Conservation (phyloP, 2,329 filamentous ascomycete genomes). For the Sarocladiaceae sp. region DNA sequence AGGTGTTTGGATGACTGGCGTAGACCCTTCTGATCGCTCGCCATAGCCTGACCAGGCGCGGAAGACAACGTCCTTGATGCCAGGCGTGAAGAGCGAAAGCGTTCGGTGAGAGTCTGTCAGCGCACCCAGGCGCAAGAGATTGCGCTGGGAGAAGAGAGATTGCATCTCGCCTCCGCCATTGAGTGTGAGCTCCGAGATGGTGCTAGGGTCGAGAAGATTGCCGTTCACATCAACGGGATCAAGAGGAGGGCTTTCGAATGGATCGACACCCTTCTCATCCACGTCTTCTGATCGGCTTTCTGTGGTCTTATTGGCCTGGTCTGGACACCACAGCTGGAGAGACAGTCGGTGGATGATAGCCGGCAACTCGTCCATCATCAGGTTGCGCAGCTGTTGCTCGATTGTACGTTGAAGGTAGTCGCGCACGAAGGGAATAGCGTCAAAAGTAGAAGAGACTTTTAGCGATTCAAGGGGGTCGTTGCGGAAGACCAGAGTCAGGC, state of each 20-base stretch:
- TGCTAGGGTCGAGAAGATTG: slow-evolving; percentile 66
- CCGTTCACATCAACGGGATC: slow-evolving; percentile 78
- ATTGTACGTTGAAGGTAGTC: slow-evolving; percentile 96
- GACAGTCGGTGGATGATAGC: slow-evolving; percentile 94
- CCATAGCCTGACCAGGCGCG: slow-evolving; percentile 81
- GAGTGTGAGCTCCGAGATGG: slow-evolving; percentile 70
- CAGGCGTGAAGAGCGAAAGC: slow-evolving; percentile 82
- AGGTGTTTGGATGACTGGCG: slow-evolving; percentile 40
- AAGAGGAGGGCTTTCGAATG: slow-evolving; percentile 72
- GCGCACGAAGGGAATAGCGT: slow-evolving; percentile 96
- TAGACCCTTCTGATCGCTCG: slow-evolving; percentile 59
- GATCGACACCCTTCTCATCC: slow-evolving; percentile 62
- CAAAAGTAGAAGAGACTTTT: slow-evolving; percentile 97
- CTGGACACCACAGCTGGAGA: slow-evolving; percentile 80
- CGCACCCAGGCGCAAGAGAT: slow-evolving; percentile 73
- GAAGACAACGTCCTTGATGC: slow-evolving; percentile 85
- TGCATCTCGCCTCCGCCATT: slow-evolving; percentile 78
- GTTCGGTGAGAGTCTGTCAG: slow-evolving; percentile 86
- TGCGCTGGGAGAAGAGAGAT: slow-evolving; percentile 92
- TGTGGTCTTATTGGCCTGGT: slow-evolving; percentile 53
- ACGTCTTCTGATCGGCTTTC: slow-evolving; percentile 41
- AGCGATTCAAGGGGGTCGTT: slow-evolving; percentile 97
- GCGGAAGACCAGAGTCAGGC: slow-evolving; percentile 90
- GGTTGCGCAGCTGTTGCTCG: slow-evolving; percentile 80
- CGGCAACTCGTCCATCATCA: slow-evolving; percentile 97